These are phyloP conservation scores for Trichophaea hybrida DNA, from an alignment of 2,329 filamentous ascomycete genomes.

Conservation along the genomic window DNA sequence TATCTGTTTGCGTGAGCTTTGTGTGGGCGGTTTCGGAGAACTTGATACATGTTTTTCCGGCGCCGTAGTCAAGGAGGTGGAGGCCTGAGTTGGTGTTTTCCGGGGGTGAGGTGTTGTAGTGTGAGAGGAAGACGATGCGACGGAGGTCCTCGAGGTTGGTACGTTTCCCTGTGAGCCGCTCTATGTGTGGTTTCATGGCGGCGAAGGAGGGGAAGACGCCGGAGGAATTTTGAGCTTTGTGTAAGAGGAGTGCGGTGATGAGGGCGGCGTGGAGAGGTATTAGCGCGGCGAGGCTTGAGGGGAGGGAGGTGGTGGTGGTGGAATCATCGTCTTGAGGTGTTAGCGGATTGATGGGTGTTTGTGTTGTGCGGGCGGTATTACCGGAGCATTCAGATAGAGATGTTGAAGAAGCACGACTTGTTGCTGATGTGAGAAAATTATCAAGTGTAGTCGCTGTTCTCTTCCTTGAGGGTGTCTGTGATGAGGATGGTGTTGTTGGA, in stretches of 20 bases:
- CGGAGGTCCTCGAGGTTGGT: slow-evolving; percentile 36
- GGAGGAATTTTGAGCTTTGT: slow-evolving; percentile 38
- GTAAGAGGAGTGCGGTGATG: slow-evolving; percentile 37
- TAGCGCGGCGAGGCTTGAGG: slow-evolving; percentile 24
- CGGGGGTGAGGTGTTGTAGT: slow-evolving; percentile 18
- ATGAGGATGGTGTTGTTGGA: background rate
- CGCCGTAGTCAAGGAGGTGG: slow-evolving; percentile 34
- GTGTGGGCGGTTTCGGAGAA: slow-evolving; percentile 16
- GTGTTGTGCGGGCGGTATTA: background rate
- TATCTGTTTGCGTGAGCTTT: slow-evolving; percentile 15
- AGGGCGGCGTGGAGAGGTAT: slow-evolving; percentile 37
- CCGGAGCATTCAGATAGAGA: background rate
- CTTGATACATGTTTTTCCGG: slow-evolving; percentile 34
- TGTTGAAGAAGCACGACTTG: too few relatives aligned
- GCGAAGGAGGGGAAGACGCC: slow-evolving; percentile 34
- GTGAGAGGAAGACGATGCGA: slow-evolving; percentile 33
- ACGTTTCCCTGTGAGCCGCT: slow-evolving; percentile 35
- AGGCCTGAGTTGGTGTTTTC: slow-evolving; percentile 18
- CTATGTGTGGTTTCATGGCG: slow-evolving; percentile 30
- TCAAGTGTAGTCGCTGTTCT: background rate
- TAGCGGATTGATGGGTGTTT: background rate
- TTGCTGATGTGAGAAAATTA: background rate
- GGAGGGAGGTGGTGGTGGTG: background rate
- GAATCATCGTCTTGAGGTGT: background rate
- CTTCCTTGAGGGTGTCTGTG: background rate